Conservation (phyloP, 331 rosid genomes). For the Ulmus americana region DNA sequence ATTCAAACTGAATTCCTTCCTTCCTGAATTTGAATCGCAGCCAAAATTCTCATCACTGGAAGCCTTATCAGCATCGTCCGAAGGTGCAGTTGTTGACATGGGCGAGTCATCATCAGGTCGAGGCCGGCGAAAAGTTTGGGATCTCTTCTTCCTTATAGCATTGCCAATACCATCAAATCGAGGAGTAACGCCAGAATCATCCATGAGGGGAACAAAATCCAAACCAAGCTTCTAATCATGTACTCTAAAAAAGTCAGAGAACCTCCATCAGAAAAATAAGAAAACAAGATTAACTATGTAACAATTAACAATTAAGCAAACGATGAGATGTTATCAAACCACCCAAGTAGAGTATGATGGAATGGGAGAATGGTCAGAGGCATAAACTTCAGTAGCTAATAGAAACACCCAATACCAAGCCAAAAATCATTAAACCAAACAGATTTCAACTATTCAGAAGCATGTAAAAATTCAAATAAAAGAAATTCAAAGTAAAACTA, state of each 20-base stretch:
- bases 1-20: conserved; percentile 69
- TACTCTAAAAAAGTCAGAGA: conserved; percentile 10
- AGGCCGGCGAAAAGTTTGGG: conserved; percentile 72
- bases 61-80: conserved; percentile 64
- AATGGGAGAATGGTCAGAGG: not conserved
- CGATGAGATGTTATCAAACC: not conserved
- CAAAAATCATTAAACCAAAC: not conserved
- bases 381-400: not conserved
- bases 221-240: conserved; percentile 17
- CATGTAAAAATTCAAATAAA: not conserved
- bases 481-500: not conserved
- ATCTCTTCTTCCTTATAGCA: conserved; percentile 80
- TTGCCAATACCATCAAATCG: conserved; percentile 48
- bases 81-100: conserved; percentile 54
- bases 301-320: not conserved
- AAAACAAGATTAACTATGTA: not conserved
- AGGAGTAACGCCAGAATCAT: conserved; percentile 40
- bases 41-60: conserved; percentile 77
- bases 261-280: conserved; percentile 7
- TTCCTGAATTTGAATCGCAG: conserved; percentile 46
- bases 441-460: conserved; percentile 1
- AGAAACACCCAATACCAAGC: conserved; percentile 8
- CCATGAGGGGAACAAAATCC: conserved; percentile 41
- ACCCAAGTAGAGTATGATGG: not conserved
- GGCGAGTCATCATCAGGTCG: conserved; percentile 65